Evolutionary conservation across 306 rosid species (phyloP).

Genomic region (Comarum palustre): DNA sequence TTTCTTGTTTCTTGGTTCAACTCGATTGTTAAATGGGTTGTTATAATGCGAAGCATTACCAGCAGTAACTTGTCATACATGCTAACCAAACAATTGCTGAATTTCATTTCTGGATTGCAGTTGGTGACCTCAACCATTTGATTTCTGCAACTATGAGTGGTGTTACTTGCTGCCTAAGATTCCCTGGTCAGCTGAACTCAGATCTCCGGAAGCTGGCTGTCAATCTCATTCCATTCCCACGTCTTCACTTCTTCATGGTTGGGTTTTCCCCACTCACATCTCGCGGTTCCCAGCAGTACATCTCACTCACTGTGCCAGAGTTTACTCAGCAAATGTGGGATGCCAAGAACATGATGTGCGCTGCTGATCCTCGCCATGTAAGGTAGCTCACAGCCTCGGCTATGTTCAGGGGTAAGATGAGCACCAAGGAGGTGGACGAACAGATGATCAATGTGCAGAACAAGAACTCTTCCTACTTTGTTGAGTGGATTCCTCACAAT

Average conservation of each 20-base stretch:
- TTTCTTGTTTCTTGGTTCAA: not conserved
- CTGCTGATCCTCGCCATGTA: too few species aligned
- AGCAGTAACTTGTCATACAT: not conserved
- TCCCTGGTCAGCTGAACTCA: constrained; percentile 89
- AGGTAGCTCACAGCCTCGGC: too few species aligned
- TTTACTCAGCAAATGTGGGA: too few species aligned
- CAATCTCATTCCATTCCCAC: constrained; percentile 85
- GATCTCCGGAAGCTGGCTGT: constrained; percentile 90
- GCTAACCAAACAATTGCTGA: not conserved
- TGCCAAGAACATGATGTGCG: too few species aligned
- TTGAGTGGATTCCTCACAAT: too few species aligned
- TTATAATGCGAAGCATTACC: not conserved
- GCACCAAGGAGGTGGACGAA: too few species aligned
- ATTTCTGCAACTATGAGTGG: constrained; percentile 96
- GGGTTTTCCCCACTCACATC: constrained; percentile 92
- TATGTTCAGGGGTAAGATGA: too few species aligned
- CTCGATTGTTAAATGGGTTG: not conserved
- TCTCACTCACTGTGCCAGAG: too few species aligned
- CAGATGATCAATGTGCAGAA: too few species aligned
- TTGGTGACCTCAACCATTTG: constrained; percentile 89
- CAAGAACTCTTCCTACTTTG: too few species aligned
- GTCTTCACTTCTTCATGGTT: constrained; percentile 94
- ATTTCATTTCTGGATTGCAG: constrained; percentile 34
- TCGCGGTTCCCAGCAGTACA: constrained; percentile 51
- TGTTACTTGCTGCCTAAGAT: constrained; percentile 84